These are phyloP conservation scores for Iris pallida DNA, from an alignment of 116 monocot genomes.

Conservation along the genomic window DNA sequence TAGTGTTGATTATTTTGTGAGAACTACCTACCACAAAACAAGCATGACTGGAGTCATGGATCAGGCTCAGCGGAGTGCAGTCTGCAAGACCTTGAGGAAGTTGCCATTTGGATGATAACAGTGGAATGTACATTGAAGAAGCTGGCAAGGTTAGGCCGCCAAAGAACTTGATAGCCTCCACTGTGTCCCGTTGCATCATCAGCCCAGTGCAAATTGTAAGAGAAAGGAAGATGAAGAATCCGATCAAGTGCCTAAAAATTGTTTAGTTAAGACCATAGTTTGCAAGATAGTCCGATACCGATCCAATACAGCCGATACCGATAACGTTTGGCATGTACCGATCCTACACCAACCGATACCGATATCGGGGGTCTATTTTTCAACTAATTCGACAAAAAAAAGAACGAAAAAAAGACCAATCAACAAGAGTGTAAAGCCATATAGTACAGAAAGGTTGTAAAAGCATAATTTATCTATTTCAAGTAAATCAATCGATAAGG, in stretches of 20 bases:
- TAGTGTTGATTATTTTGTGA: neutral
- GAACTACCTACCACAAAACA: neutral
- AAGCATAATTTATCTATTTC: too few species aligned
- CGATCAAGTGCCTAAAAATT: conserved; percentile 7
- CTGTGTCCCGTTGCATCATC: neutral
- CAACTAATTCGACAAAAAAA: too few species aligned
- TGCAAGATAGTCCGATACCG: too few species aligned
- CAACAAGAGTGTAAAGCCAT: too few species aligned
- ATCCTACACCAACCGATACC: too few species aligned
- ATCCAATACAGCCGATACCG: too few species aligned
- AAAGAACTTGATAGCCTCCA: neutral
- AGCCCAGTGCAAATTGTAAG: conserved; percentile 3
- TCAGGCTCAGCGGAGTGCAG: neutral
- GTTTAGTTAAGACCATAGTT: too few species aligned
- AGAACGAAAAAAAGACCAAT: too few species aligned
- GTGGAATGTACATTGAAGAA: neutral
- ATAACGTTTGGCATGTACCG: too few species aligned
- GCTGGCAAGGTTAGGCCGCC: neutral
- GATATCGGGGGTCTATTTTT: too few species aligned
- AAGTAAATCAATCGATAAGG: too few species aligned
- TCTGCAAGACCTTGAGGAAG: neutral
- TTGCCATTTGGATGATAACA: neutral
- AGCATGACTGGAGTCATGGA: conserved; percentile 11
- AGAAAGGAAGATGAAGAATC: conserved; percentile 7
- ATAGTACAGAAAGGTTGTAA: too few species aligned